phyloP scores from a whole-genome alignment of 192 early-diverging fungal species.

The Glomus cerebriforme region DNA sequence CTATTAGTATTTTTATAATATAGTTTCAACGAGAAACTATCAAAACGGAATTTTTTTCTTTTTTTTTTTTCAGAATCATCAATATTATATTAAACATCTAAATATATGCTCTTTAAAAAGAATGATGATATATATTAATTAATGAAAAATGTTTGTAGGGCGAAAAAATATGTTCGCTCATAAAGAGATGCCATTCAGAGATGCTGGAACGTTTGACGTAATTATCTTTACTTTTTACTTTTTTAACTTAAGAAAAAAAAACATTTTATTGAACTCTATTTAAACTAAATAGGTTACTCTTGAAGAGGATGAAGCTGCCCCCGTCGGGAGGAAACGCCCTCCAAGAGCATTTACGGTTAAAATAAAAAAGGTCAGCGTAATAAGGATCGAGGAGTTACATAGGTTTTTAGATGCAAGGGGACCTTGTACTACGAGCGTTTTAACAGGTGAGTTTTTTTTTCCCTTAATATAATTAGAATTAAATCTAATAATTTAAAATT shows the following conservation, averaged over 20 bases:
- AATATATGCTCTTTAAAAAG: no score
- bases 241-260: neutral
- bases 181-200: constrained; percentile 48
- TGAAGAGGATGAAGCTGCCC: constrained; percentile 40
- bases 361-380: constrained; percentile 61
- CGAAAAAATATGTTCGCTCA: constrained; percentile 75
- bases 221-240: neutral
- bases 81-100: no score
- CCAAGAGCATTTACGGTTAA: constrained; percentile 63
- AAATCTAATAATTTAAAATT: neutral
- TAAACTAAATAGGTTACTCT: constrained; percentile 42
- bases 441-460: constrained; percentile 22
- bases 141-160: constrained; percentile 62
- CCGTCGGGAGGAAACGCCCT: constrained; percentile 34
- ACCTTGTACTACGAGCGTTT: constrained; percentile 37
- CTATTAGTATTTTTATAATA: no score
- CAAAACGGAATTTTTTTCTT: no score
- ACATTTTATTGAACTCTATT: neutral
- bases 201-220: constrained; percentile 59
- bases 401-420: constrained; percentile 52
- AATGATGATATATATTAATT: no score
- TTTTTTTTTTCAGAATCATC: no score
- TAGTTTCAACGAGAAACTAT: no score
- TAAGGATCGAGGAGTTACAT: constrained; percentile 59
- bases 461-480: neutral